Percentiles rank a stretch among this genome's conserved stretches.
Evolutionary conservation across 345 rosid species (phyloP).

Genomic region (Bruguiera gymnorhiza): DNA sequence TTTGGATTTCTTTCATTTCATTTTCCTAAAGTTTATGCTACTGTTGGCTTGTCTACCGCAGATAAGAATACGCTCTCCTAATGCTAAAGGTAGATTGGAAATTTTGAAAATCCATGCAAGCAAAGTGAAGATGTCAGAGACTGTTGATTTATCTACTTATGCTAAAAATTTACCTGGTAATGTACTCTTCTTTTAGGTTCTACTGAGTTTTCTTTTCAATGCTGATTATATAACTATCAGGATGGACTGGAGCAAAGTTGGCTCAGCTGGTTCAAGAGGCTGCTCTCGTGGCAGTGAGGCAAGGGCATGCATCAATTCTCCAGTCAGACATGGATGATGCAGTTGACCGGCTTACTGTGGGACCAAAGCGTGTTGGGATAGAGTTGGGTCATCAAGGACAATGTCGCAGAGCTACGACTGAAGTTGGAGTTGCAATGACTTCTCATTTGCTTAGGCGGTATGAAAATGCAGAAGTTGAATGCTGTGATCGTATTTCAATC

Average conservation of each 20-base stretch:
- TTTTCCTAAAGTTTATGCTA: neutral
- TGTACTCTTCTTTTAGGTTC: conserved; percentile 19
- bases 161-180: conserved; percentile 88
- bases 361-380: conserved; percentile 76
- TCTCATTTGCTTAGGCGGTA: conserved; percentile 76
- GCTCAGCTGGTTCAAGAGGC: conserved; percentile 93
- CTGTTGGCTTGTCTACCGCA: conserved; percentile 25
- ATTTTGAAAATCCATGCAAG: conserved; percentile 85
- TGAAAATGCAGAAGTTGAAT: conserved; percentile 75
- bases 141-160: conserved; percentile 76
- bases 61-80: conserved; percentile 91
- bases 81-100: conserved; percentile 79
- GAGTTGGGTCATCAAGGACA: conserved; percentile 82
- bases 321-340: conserved; percentile 87
- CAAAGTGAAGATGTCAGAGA: conserved; percentile 90
- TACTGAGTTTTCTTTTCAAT: conserved; percentile 11
- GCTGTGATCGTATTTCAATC: conserved; percentile 82
- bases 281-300: conserved; percentile 93
- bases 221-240: conserved; percentile 36
- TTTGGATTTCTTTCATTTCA: neutral
- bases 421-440: conserved; percentile 84
- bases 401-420: conserved; percentile 88
- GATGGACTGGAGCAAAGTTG: conserved; percentile 90
- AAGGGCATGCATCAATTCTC: conserved; percentile 64
- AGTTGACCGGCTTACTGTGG: conserved; percentile 92